Percentiles rank a stretch among this genome's conserved stretches.
phyloP scores from a whole-genome alignment of 345 rosid species.

The Brassica juncea region DNA sequence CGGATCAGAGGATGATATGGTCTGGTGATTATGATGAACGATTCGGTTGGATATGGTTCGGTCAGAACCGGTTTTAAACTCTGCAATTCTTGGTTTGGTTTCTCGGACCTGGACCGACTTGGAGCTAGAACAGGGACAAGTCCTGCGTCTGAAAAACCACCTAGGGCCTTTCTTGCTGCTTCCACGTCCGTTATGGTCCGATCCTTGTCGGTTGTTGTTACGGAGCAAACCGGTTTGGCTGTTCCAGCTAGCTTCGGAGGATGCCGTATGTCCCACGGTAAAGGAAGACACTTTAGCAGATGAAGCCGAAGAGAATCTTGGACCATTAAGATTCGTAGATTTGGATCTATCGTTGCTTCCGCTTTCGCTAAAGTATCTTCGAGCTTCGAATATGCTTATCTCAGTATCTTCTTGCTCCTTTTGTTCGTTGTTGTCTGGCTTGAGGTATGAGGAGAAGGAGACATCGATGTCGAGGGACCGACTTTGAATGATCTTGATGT shows the following conservation, averaged over 20 bases:
- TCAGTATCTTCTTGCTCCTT: slow-evolving; percentile 54
- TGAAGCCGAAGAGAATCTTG: slow-evolving; percentile 65
- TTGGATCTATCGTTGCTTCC: slow-evolving; percentile 45
- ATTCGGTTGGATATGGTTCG: slow-evolving; percentile 8
- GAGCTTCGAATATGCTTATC: slow-evolving; percentile 73
- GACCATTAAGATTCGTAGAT: slow-evolving; percentile 30
- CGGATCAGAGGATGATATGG: slow-evolving; percentile 32
- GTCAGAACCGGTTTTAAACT: slow-evolving; percentile 37
- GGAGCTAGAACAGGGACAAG: slow-evolving; percentile 69
- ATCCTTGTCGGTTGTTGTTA: slow-evolving; percentile 23
- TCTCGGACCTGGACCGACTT: slow-evolving; percentile 79
- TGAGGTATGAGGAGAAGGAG: slow-evolving; percentile 46
- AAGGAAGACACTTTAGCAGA: slow-evolving; percentile 55
- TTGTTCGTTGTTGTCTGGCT: slow-evolving; percentile 22
- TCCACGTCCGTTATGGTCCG: slow-evolving; percentile 22
- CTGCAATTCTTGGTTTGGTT: slow-evolving; percentile 28
- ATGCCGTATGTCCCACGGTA: slow-evolving; percentile 58
- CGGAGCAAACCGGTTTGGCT: slow-evolving; percentile 74
- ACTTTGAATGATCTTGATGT: slow-evolving; percentile 37
- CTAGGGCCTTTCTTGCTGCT: slow-evolving; percentile 55
- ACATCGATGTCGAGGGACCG: slow-evolving; percentile 34
- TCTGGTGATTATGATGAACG: slow-evolving; percentile 29
- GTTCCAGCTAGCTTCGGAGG: slow-evolving; percentile 93
- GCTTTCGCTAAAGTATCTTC: slow-evolving; percentile 60
- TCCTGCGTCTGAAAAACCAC: slow-evolving; percentile 57